These are phyloP conservation scores for Rhizopus arrhizus DNA, from an alignment of 371 early-diverging fungal genomes.

Conservation along the genomic window DNA sequence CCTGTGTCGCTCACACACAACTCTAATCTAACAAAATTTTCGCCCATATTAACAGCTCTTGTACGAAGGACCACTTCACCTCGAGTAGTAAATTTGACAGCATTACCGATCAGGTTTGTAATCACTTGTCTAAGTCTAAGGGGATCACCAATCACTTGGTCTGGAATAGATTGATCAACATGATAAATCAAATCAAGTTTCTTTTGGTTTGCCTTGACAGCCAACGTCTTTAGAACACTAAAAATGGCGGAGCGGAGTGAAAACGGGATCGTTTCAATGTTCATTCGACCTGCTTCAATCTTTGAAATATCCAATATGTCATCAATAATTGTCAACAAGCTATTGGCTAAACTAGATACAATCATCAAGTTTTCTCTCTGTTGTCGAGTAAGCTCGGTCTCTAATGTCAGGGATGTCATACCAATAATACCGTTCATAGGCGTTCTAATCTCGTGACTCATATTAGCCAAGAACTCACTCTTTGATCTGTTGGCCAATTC, in stretches of 20 bases:
- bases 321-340: slow-evolving; percentile 71
- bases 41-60: slow-evolving; percentile 30
- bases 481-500: slow-evolving; percentile 72
- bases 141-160: slow-evolving; percentile 71
- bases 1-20: slow-evolving; percentile 80
- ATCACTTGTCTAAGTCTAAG: slow-evolving; percentile 73
- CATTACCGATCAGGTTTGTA: slow-evolving; percentile 78
- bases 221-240: slow-evolving; percentile 62
- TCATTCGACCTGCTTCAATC: slow-evolving; percentile 77
- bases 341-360: slow-evolving; percentile 63
- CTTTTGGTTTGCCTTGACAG: slow-evolving; percentile 67
- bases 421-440: slow-evolving; percentile 80
- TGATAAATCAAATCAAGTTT: slow-evolving; percentile 58
- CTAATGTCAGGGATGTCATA: slow-evolving; percentile 63
- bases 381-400: slow-evolving; percentile 65
- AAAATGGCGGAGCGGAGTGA: slow-evolving; percentile 64
- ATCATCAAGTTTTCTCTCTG: slow-evolving; percentile 75
- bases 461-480: slow-evolving; percentile 72
- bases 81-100: slow-evolving; percentile 77
- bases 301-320: slow-evolving; percentile 81
- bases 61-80: slow-evolving; percentile 64
- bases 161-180: slow-evolving; percentile 66
- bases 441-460: slow-evolving; percentile 73
- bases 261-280: slow-evolving; percentile 65
- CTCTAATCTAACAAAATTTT: slow-evolving; percentile 49